phyloP scores from a whole-genome alignment of 148 eudicot genomes.

The Tetragonia tetragonoides region DNA sequence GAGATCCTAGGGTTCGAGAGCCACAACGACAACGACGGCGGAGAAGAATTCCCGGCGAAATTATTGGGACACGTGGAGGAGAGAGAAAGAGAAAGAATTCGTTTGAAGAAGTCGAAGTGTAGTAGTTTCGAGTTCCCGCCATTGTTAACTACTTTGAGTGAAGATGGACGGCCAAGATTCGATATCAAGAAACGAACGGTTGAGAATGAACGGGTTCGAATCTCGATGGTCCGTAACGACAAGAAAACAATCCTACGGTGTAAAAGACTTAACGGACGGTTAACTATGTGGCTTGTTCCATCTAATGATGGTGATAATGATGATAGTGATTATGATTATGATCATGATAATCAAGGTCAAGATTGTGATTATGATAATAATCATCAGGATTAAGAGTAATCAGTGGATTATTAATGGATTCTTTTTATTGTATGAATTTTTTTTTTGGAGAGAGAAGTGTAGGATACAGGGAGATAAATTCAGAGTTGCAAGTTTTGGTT shows the following conservation, averaged over 20 bases:
- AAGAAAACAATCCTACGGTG: not conserved
- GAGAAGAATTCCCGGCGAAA: not conserved
- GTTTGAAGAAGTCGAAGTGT: not conserved
- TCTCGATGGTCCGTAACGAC: not conserved
- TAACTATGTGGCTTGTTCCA: not conserved
- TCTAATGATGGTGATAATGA: not conserved
- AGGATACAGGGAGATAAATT: no score
- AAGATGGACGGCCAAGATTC: constrained; percentile 13
- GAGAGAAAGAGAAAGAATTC: no score
- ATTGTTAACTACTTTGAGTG: constrained; percentile 13
- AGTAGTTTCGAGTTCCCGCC: constrained; percentile 6
- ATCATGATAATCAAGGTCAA: not conserved
- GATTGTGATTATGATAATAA: no score
- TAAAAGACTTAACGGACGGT: not conserved
- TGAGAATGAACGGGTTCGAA: not conserved
- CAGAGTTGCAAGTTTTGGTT: no score
- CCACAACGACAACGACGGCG: not conserved
- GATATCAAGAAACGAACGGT: constrained; percentile 5
- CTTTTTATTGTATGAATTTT: no score
- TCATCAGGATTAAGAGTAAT: no score
- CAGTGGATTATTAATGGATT: no score
- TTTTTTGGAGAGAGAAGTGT: no score
- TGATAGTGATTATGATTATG: not conserved
- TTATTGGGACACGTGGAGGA: no score
- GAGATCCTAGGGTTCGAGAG: constrained; percentile 6